These are phyloP conservation scores for Phytopythium ostracodes DNA, from an alignment of 352 stramenopile genomes.

Conservation along the genomic window DNA sequence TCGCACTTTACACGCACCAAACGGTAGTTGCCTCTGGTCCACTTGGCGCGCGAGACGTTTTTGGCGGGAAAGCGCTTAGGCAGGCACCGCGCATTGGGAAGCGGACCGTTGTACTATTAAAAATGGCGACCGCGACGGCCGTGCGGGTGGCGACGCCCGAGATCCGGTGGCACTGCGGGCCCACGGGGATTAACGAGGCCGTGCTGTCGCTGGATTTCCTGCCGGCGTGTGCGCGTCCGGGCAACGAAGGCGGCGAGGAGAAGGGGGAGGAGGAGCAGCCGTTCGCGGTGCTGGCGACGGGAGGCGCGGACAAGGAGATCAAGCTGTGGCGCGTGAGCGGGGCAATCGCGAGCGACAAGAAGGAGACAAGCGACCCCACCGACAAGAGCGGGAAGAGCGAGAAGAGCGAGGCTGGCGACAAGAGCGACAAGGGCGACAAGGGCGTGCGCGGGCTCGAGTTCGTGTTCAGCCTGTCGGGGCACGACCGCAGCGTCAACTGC, in stretches of 20 bases:
- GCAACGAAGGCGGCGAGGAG: background rate
- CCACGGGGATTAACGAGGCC: slow-evolving; percentile 85
- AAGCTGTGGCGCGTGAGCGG: slow-evolving; percentile 74
- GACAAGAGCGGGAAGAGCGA: background rate
- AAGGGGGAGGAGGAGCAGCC: background rate
- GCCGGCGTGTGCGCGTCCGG: slow-evolving; percentile 7
- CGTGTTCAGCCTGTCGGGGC: slow-evolving; percentile 80
- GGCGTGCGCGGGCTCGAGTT: slow-evolving; percentile 44
- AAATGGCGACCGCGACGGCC: slow-evolving; percentile 6
- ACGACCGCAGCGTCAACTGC: slow-evolving; percentile 90
- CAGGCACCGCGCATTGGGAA: too few species aligned
- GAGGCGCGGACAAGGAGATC: slow-evolving; percentile 87
- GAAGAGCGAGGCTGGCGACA: background rate
- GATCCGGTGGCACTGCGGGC: slow-evolving; percentile 85
- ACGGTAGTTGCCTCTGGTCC: background rate
- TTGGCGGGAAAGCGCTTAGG: slow-evolving; percentile 4
- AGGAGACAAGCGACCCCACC: background rate
- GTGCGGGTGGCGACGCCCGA: slow-evolving; percentile 73
- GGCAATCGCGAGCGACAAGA: slow-evolving; percentile 3
- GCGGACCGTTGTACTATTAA: background rate
- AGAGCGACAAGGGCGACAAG: slow-evolving; percentile 2
- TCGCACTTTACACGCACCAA: background rate
- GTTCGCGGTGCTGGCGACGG: slow-evolving; percentile 57
- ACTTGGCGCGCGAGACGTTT: background rate
- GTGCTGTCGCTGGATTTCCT: slow-evolving; percentile 84